Conservation (phyloP, 2,329 filamentous ascomycete genomes). For the Fusarium poae region DNA sequence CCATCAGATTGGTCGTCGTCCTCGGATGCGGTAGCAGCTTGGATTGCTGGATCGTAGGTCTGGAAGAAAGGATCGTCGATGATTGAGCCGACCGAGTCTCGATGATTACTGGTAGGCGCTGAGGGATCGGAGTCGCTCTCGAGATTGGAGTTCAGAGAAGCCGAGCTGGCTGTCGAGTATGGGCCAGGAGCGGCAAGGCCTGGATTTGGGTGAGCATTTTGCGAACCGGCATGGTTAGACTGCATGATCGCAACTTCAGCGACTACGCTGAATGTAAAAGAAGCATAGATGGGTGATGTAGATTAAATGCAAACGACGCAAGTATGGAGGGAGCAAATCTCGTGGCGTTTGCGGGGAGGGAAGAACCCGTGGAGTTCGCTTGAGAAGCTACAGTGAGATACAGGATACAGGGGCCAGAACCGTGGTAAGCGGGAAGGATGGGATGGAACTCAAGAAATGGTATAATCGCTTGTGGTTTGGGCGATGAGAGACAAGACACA, state of each 20-base stretch:
- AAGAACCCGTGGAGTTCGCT: conserved; percentile 44
- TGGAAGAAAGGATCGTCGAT: conserved; percentile 69
- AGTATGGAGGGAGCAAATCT: conserved; percentile 38
- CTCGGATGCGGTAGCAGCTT: conserved; percentile 46
- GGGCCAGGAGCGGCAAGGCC: conserved; percentile 37
- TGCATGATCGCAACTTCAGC: conserved; percentile 51
- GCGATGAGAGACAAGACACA: conserved; percentile 29
- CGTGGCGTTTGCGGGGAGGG: conserved; percentile 37
- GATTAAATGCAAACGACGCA: conserved; percentile 27
- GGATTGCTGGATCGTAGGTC: conserved; percentile 56
- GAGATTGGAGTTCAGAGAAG: conserved; percentile 45
- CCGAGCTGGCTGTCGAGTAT: conserved; percentile 31
- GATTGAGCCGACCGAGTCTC: conserved; percentile 66
- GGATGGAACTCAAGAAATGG: conserved; percentile 17
- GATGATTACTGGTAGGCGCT: conserved; percentile 46
- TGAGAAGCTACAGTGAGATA: conserved; percentile 14
- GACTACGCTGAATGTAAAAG: conserved; percentile 44
- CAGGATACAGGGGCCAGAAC: conserved; percentile 20
- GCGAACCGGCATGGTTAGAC: conserved; percentile 46
- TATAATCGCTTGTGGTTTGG: conserved; percentile 21
- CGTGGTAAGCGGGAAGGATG: conserved; percentile 6
- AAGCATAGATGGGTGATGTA: conserved; percentile 44
- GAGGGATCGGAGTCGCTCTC: conserved; percentile 40
- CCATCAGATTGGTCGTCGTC: conserved; percentile 44
- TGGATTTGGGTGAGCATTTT: conserved; percentile 46